Evolutionary conservation across 768 basidiomycete genomes (phyloP), one percentile per base, ranked within the genome.

Genomic region (Psilocybe cubensis): DNA sequence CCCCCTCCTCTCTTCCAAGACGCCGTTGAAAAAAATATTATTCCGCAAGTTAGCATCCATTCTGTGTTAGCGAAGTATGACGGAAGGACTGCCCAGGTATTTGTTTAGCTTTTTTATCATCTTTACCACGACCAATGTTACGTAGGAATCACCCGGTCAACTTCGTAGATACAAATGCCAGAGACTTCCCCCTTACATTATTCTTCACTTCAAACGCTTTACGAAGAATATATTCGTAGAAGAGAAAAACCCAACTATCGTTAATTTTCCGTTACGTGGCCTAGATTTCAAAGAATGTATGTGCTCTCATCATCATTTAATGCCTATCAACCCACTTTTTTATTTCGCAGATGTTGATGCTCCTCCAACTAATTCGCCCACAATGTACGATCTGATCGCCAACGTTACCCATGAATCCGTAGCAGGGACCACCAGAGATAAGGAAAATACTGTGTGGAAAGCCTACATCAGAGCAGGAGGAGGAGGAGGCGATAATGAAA

Each of bases 1-100:
- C 92, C 97, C 0, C 95, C 95, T n/a, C 97, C 96, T 14, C 76
- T 99, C 35, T 99, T 98, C 74, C 96, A 98, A 74, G 96, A 98
- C 69, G 76, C 91, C 3, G 84, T 96, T 44, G 95, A 97, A 77
- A 97, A 97, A 77, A 98, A 98, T 71, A 98, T 99, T 70, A 97
- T 98, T 62, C 97, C 97, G 28, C 97, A 99, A 81, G 93, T 97
- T 59, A 90, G 89, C 44, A 87, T 99, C 56, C 86, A 94, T 57
- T 87, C 88, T 10, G 88, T 98, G 25, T 80, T 98, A 21, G 83
- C 90, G 18, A 99, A 99, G 74, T 99, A 95, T 73, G 94, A 98
- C 72, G 97, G 97, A 12, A 79, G 76, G 63, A 92, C 90, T 3
- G 91, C 95, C 14, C 94, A 96, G 80, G 94, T 90, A 66, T 66